Percentiles rank a stretch among this genome's conserved stretches.
Conservation (phyloP, 139 green algal species). For the Chlorella ohadii region DNA sequence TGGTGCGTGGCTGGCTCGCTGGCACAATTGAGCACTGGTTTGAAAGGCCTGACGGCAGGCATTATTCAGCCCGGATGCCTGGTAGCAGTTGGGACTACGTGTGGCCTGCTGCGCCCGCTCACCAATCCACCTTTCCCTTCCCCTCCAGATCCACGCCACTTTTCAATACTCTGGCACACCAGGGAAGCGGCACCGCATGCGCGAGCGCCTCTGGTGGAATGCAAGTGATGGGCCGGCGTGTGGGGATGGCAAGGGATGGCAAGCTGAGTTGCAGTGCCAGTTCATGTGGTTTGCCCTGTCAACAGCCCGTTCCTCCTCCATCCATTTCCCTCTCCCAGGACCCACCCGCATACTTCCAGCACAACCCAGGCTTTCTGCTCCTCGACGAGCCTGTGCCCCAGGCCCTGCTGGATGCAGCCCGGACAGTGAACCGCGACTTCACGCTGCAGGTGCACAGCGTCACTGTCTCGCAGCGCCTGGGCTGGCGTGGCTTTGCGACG, state of each 20-base stretch:
- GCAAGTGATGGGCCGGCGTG: background rate
- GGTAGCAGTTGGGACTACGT: no score
- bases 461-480: no score
- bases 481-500: no score
- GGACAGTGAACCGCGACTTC: background rate
- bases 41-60: no score
- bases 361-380: background rate
- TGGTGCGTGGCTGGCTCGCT: slow-evolving; percentile 31
- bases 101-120: no score
- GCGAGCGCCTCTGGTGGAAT: slow-evolving; percentile 47
- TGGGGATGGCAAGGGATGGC: background rate
- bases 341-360: slow-evolving; percentile 10
- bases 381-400: slow-evolving; percentile 1
- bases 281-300: no score
- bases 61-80: no score
- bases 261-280: background rate
- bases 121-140: no score
- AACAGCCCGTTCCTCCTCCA: no score
- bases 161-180: slow-evolving; percentile 52
- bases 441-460: slow-evolving; percentile 19
- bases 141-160: slow-evolving; percentile 32
- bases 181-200: slow-evolving; percentile 59
- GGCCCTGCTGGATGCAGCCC: slow-evolving; percentile 17
- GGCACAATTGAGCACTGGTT: no score
- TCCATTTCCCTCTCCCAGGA: background rate